Percentiles rank a stretch among this genome's conserved stretches.
phyloP scores from a whole-genome alignment of 352 stramenopile species.

The Globisporangium spiculum region DNA sequence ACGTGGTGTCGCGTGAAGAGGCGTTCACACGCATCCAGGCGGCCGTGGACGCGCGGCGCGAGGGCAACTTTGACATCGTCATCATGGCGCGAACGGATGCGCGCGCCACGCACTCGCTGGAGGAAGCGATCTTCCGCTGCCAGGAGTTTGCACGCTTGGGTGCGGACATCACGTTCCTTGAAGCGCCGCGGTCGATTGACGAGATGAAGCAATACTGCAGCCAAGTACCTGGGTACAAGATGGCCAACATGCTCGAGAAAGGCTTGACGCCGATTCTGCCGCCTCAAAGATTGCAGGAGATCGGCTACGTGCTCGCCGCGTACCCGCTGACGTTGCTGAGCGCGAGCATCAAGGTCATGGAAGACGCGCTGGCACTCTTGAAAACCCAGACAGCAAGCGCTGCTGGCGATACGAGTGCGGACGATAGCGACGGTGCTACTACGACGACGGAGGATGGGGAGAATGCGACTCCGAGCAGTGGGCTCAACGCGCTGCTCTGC shows the following conservation, averaged over 20 bases:
- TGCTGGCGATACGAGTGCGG: neutral
- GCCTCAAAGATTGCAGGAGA: conserved; percentile 76
- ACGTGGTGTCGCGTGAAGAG: conserved; percentile 83
- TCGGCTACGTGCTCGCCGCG: conserved; percentile 92
- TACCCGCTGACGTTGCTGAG: conserved; percentile 94
- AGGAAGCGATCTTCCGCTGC: conserved; percentile 92
- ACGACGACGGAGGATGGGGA: conserved; percentile 20
- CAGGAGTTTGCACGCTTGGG: conserved; percentile 88
- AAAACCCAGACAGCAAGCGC: conserved; percentile 42
- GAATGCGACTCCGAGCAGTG: conserved; percentile 36
- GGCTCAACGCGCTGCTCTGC: conserved; percentile 27
- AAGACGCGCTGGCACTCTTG: conserved; percentile 82
- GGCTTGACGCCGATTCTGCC: conserved; percentile 90
- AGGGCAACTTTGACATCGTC: conserved; percentile 89
- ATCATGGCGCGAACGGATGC: conserved; percentile 95
- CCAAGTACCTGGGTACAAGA: conserved; percentile 88
- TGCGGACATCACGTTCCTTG: conserved; percentile 95
- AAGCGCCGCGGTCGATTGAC: conserved; percentile 87
- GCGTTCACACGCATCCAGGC: conserved; percentile 83
- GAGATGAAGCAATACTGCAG: conserved; percentile 92
- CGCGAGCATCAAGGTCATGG: conserved; percentile 92
- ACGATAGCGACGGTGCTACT: too few relatives aligned
- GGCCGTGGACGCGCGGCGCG: conserved; percentile 85
- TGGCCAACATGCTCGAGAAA: conserved; percentile 85
- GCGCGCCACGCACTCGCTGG: conserved; percentile 81